Evolutionary conservation across 495 filamentous ascomycete genomes (phyloP).

Genomic region (Aspergillus homomorphus): DNA sequence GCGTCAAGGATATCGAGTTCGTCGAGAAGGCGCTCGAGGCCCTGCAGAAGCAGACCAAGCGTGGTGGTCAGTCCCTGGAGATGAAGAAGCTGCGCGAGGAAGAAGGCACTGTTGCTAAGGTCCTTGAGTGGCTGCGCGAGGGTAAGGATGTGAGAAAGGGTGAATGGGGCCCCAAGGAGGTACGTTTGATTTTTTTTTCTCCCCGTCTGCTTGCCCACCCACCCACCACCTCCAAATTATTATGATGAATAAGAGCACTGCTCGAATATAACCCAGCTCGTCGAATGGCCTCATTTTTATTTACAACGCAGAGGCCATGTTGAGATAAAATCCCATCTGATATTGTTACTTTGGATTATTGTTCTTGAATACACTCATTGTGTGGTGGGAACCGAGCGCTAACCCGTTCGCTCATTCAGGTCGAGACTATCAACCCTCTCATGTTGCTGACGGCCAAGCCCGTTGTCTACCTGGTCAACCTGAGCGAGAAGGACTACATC

Average conservation of each 20-base stretch:
- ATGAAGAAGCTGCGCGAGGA: slow-evolving; percentile 98
- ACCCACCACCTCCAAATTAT: slow-evolving; percentile 33
- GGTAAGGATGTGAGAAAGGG: slow-evolving; percentile 92
- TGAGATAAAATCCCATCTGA: slow-evolving; percentile 78
- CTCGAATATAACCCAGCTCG: slow-evolving; percentile 98
- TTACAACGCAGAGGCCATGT: slow-evolving; percentile 64
- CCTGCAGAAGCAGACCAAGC: slow-evolving; percentile 84
- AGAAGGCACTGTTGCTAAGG: slow-evolving; percentile 85
- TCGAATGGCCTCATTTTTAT: slow-evolving; percentile 71
- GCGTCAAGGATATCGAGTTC: slow-evolving; percentile 99
- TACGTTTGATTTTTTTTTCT: slow-evolving; percentile 49
- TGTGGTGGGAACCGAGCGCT: not conserved
- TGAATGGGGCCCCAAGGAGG: slow-evolving; percentile 92
- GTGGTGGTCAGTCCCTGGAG: slow-evolving; percentile 94
- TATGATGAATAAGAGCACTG: slow-evolving; percentile 98
- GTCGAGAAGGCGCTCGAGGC: slow-evolving; percentile 89
- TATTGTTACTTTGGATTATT: slow-evolving; percentile 24
- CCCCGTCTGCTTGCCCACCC: slow-evolving; percentile 13
- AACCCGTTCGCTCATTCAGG: slow-evolving; percentile 49
- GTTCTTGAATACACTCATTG: slow-evolving; percentile 6
- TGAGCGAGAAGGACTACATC: slow-evolving; percentile 95
- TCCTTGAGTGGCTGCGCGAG: slow-evolving; percentile 74
- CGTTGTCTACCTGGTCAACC: slow-evolving; percentile 94
- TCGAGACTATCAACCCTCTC: slow-evolving; percentile 96
- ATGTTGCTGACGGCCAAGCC: slow-evolving; percentile 96